These are phyloP conservation scores for Ascocoryne sarcoides DNA, from an alignment of 2,329 filamentous ascomycete genomes.

Conservation along the genomic window DNA sequence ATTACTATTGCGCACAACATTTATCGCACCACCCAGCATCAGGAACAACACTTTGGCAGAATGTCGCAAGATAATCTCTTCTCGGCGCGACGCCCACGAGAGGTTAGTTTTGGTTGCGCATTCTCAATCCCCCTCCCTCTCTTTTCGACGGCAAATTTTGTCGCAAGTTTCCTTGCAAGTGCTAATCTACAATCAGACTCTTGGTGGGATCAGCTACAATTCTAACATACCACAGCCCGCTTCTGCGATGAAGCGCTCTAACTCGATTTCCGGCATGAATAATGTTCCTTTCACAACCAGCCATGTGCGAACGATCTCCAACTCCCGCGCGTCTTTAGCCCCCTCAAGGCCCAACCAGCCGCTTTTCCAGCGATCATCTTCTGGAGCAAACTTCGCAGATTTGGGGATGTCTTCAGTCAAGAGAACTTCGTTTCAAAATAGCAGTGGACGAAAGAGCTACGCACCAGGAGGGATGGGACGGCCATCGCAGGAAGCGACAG, in stretches of 20 bases:
- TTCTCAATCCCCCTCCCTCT: too few relatives aligned
- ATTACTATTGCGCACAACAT: conserved; percentile 1
- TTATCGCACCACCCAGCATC: too few relatives aligned
- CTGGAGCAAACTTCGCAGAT: conserved; percentile 71
- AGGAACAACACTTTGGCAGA: too few relatives aligned
- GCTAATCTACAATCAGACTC: conserved; percentile 50
- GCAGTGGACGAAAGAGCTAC: conserved; percentile 51
- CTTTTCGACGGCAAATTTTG: too few relatives aligned
- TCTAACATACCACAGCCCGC: conserved; percentile 81
- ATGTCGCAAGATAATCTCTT: conserved; percentile 90
- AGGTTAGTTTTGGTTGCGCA: conserved; percentile 49
- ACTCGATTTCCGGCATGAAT: conserved; percentile 60
- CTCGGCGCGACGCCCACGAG: conserved; percentile 84
- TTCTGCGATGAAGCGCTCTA: conserved; percentile 90
- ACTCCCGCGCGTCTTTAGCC: conserved; percentile 77
- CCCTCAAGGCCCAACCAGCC: conserved; percentile 73
- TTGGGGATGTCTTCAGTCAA: conserved; percentile 76
- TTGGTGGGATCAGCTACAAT: conserved; percentile 75
- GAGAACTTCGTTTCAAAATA: conserved; percentile 69
- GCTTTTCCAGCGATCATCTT: conserved; percentile 76
- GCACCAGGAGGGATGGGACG: conserved; percentile 33
- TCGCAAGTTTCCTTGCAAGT: too few relatives aligned
- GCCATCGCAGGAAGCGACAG: conserved; percentile 36
- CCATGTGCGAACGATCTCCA: conserved; percentile 75
- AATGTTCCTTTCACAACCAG: conserved; percentile 56